Evolutionary conservation across 1,139 yeast species (phyloP), one percentile per base, ranked within the genome.

Genomic region (Zygosaccharomyces sapae): DNA sequence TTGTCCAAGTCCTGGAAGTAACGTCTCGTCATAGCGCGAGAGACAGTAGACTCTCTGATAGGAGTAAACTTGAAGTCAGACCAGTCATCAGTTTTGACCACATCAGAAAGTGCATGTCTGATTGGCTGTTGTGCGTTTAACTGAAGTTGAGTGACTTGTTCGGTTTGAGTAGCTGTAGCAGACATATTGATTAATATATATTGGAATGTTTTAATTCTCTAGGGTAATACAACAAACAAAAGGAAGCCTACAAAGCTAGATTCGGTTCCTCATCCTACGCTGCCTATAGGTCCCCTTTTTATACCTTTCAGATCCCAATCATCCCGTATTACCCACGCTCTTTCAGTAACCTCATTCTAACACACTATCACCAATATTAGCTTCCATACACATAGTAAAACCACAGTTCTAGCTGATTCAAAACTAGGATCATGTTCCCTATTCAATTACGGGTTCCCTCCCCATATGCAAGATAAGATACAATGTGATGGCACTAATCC

Each of bases 21-120:
- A 54, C 92, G 78, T 56, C 71, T 74, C 44, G 90, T 83, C 92
- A 84, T 84, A 33, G 92, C 92, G 52, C 92, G 75, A n/a, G 90
- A 82, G 31, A 84, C 90, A 3, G 86, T 80, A 7, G 88, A 80
- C 68, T 84, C 92, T 52, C 90, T 75, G 58, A 84, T 84, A 51
- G 89, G 89, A 22, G 80, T 77, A 66, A 84, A 84, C 55, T 74
- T 70, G 69, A 84, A 84, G 37, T 73, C 70, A 25, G 81, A 79
- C 90, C 90, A 83, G 64, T 82, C 83, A 3, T 60, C 62, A 24
- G 55, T 52, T 49, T 62, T 54, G 50, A 66, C 71, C 39, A 66
- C 68, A 40, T 71, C 70, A 31, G 68, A 56, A 16, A 70, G 61
- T n/a, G 72, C 69, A 50, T 68, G 70, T 16, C 63, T 54, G 44